Percentiles rank a stretch among this genome's conserved stretches.
These are phyloP conservation scores for Casuarina equisetifolia DNA, from an alignment of 306 rosid species.

Conservation along the genomic window DNA sequence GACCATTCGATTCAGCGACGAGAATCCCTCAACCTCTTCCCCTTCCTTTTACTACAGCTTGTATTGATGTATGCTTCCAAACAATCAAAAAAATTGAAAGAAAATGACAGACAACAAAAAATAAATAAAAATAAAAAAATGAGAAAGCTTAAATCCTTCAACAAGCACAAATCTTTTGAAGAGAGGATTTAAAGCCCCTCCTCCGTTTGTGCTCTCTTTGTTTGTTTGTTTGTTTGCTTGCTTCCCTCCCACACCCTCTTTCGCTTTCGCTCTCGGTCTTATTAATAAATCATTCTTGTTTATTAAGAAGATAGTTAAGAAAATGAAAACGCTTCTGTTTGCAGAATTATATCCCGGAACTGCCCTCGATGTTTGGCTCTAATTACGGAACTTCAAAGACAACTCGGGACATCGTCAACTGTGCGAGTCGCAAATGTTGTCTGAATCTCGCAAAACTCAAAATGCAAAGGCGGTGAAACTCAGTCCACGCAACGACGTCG, in stretches of 20 bases:
- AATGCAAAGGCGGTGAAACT: conserved; percentile 39
- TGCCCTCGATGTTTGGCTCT: conserved; percentile 24
- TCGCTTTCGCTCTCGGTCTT: conserved; percentile 30
- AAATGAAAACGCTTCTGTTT: conserved; percentile 27
- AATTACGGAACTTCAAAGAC: conserved; percentile 35
- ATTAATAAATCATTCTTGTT: conserved; percentile 12
- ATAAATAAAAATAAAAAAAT: not conserved
- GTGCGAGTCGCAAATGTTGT: conserved; percentile 20
- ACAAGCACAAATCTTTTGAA: conserved; percentile 35
- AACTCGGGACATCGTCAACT: conserved; percentile 23
- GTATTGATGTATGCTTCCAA: conserved; percentile 23
- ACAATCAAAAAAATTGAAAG: conserved; percentile 17
- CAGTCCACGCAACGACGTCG: too few species aligned
- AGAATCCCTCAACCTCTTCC: conserved; percentile 40
- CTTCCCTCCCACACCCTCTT: conserved; percentile 35
- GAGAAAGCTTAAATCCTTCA: conserved; percentile 50
- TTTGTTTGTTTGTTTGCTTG: conserved; percentile 21
- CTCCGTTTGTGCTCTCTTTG: conserved; percentile 21
- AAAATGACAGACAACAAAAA: conserved; percentile 17
- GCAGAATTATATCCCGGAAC: not conserved
- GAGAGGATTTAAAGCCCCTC: conserved; percentile 43
- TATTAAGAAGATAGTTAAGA: conserved; percentile 35
- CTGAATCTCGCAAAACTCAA: conserved; percentile 29
- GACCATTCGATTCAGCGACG: conserved; percentile 35
- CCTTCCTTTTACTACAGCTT: conserved; percentile 17